Conservation (phyloP, 164 flowering plant genomes). For the Chimonanthus salicifolius region DNA sequence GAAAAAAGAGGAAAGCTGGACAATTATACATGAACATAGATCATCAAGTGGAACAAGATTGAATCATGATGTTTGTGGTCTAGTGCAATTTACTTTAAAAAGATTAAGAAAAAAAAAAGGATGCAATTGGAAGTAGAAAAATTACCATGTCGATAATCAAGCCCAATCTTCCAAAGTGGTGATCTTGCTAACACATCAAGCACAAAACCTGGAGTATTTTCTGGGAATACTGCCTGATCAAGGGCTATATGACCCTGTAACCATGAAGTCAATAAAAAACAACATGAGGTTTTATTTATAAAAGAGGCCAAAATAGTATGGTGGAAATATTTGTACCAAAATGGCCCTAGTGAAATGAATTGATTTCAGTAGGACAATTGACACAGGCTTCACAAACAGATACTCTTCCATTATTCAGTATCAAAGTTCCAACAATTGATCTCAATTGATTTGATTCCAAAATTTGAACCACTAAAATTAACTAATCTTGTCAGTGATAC, state of each 20-base stretch:
- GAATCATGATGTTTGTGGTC: too few relatives aligned
- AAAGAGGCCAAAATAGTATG: not conserved
- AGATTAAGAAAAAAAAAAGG: not conserved
- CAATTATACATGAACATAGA: not conserved
- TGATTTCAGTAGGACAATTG: too few relatives aligned
- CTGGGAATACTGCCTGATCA: conserved; percentile 94
- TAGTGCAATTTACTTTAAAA: not conserved
- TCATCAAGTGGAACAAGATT: not conserved
- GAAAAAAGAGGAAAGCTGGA: not conserved
- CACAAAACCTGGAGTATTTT: conserved; percentile 91
- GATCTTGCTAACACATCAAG: conserved; percentile 96
- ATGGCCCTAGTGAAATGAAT: too few relatives aligned
- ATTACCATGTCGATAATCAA: conserved; percentile 96
- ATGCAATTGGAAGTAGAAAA: conserved; percentile 1
- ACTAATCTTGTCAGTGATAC: too few relatives aligned
- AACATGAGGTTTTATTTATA: not conserved
- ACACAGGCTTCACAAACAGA: too few relatives aligned
- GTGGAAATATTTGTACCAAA: not conserved
- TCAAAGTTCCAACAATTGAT: too few relatives aligned
- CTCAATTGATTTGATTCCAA: too few relatives aligned
- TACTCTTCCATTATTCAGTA: too few relatives aligned
- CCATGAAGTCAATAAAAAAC: not conserved
- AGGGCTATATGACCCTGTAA: conserved; percentile 96
- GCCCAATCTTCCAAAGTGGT: conserved; percentile 90
- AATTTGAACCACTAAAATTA: too few relatives aligned